A percentile compares a stretch with the other conserved stretches of the same genome.
Conservation (phyloP, 805 yeast species). For the Diddensiella transvaalensis region DNA sequence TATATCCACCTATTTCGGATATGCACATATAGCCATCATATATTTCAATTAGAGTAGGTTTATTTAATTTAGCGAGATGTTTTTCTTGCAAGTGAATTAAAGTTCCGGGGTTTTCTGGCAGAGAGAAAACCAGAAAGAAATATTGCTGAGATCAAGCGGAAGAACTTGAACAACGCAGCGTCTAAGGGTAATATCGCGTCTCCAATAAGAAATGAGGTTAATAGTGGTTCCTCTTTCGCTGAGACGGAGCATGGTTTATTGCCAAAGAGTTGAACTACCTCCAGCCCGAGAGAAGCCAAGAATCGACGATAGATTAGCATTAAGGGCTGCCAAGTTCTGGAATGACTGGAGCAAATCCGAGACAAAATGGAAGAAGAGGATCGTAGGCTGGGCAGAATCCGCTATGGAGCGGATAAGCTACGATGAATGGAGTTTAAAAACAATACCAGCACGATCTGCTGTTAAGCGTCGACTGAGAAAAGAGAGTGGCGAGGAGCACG, state of each 20-base stretch:
- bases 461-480: conserved; percentile 49
- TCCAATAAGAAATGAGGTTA: too few species aligned
- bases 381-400: conserved; percentile 51
- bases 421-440: conserved; percentile 69
- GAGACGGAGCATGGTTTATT: conserved; percentile 58
- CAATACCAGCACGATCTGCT: conserved; percentile 67
- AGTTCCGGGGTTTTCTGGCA: too few species aligned
- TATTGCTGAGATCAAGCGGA: too few species aligned
- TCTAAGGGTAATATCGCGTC: too few species aligned
- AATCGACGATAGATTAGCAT: conserved; percentile 42
- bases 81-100: too few species aligned
- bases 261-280: conserved; percentile 50
- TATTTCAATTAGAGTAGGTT: too few species aligned
- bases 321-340: conserved; percentile 61
- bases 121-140: too few species aligned
- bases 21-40: too few species aligned
- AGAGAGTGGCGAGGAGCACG: conserved; percentile 25
- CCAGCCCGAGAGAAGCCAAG: conserved; percentile 36
- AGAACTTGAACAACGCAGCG: too few species aligned
- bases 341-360: conserved; percentile 53
- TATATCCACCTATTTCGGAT: too few species aligned
- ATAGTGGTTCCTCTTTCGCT: conserved; percentile 71
- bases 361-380: conserved; percentile 50
- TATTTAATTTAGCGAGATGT: too few species aligned
- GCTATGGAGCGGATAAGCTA: conserved; percentile 68